phyloP scores from a whole-genome alignment of 495 filamentous ascomycete genomes.

The Aspergillus cristatus region DNA sequence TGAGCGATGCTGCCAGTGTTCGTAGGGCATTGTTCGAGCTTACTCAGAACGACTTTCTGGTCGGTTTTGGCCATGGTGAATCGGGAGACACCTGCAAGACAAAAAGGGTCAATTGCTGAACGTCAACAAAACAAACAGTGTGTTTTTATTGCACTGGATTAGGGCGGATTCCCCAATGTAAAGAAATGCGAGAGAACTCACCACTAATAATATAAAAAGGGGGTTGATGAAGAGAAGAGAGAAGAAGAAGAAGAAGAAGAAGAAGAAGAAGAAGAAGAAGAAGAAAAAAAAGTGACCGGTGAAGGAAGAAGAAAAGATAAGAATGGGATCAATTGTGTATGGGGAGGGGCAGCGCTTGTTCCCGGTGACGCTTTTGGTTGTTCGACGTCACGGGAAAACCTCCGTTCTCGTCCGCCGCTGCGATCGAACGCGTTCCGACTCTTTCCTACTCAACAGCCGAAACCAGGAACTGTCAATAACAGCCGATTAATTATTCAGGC shows the following conservation, averaged over 20 bases:
- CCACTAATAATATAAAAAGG: constrained; percentile 15
- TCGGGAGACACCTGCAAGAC: constrained; percentile 14
- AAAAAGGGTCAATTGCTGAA: constrained; percentile 15
- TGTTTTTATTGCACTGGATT: too few species aligned
- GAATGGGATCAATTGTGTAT: too few species aligned
- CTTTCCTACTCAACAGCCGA: constrained; percentile 31
- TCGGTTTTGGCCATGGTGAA: constrained; percentile 66
- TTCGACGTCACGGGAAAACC: constrained; percentile 2
- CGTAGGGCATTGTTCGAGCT: constrained; percentile 21
- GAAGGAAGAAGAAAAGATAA: constrained; percentile 7
- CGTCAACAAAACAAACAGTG: not conserved
- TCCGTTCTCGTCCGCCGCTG: constrained; percentile 4
- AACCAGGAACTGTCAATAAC: too few species aligned
- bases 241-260: constrained; percentile 10
- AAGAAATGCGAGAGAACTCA: not conserved
- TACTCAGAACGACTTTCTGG: constrained; percentile 91
- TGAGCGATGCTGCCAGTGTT: constrained; percentile 11
- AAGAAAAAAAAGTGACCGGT: constrained; percentile 12
- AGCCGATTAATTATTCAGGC: too few species aligned
- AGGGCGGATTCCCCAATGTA: too few species aligned
- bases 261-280: not conserved
- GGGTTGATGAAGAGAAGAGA: constrained; percentile 12
- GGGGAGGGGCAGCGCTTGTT: constrained; percentile 26
- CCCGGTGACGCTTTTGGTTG: constrained; percentile 35
- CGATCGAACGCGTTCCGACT: constrained; percentile 24